A percentile compares a stretch with the other conserved stretches of the same genome.
phyloP scores from a whole-genome alignment of 192 early-diverging fungal genomes.

The Gonapodya prolifera region DNA sequence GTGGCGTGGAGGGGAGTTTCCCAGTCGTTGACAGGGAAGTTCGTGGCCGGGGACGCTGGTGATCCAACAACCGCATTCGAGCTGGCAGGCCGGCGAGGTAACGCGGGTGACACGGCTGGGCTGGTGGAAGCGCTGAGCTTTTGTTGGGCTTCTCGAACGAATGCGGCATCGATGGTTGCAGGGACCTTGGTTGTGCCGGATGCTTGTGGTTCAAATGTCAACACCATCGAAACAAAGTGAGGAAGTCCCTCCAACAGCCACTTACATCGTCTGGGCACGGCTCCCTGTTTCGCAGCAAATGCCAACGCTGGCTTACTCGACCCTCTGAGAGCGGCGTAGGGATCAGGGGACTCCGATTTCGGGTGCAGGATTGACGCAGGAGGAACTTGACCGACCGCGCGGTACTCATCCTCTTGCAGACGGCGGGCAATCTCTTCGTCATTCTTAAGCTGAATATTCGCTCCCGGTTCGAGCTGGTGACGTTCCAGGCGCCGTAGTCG shows the following conservation, averaged over 20 bases:
- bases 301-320: neutral
- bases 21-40: neutral
- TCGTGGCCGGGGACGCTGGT: neutral
- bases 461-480: constrained; percentile 14
- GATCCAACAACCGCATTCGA: neutral
- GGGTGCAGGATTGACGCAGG: neutral
- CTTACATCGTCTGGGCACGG: neutral
- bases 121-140: neutral
- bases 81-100: neutral
- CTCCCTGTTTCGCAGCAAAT: neutral
- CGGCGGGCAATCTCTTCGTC: constrained; percentile 74
- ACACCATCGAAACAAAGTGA: no score
- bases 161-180: neutral
- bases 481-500: constrained; percentile 17
- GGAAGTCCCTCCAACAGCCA: neutral
- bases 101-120: neutral
- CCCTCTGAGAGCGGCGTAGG: neutral
- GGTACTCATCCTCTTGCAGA: constrained; percentile 61
- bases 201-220: neutral
- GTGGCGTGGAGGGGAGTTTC: neutral
- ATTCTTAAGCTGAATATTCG: constrained; percentile 42
- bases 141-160: neutral
- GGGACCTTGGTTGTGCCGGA: neutral
- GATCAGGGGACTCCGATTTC: neutral
- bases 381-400: neutral